Base-by-base conservation (phyloP, 805 yeast species). In the Ogataea paraovalis region DNA sequence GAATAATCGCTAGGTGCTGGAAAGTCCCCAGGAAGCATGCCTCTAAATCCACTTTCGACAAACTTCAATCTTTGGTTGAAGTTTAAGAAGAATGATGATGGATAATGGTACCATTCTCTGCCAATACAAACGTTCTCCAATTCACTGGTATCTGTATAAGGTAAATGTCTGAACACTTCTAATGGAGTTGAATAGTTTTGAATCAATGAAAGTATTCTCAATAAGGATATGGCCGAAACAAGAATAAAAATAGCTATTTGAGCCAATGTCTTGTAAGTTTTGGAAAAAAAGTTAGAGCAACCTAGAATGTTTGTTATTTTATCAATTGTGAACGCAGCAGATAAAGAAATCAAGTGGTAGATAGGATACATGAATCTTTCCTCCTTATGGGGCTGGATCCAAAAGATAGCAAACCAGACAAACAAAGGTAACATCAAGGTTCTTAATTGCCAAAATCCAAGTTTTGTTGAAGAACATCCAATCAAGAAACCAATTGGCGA, bases 51-150 rank as follows among this genome's bases (percentile, higher is more conserved):
- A 47, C 89, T 82, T 47, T 74, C 70, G 9, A 87, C 79, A 64
- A 88, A 92, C 56, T 72, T 71, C 21, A 89, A 68, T 54, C 96
- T 69, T 57, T 74, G 74, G 48, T 79, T 70, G 4, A 78, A 75
- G 3, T 87, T 83, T 21, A 92, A 68, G 60, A 91, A 88, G 62
- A 90, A 87, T 0, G 97, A 90, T 1, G 87, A 82, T 9, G 98
- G 97, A 66, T 72, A 91, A 60, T 92, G 86, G 60, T 88, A 89
- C 97, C 97, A 91, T 68, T 92, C 97, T 49, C 96, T 76, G 2
- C 97, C 97, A n/a, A 86, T 74, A 66, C 98, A 92, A 0, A 92
- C 84, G 54, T 80, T 84, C 33, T 67, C 69, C 13, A 51, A 42
- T 3, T 58, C 56, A 6, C 55, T 19, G 2, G 52, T 21, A 20